Conservation (phyloP, 805 yeast genomes). For the Candida sithepensis region DNA sequence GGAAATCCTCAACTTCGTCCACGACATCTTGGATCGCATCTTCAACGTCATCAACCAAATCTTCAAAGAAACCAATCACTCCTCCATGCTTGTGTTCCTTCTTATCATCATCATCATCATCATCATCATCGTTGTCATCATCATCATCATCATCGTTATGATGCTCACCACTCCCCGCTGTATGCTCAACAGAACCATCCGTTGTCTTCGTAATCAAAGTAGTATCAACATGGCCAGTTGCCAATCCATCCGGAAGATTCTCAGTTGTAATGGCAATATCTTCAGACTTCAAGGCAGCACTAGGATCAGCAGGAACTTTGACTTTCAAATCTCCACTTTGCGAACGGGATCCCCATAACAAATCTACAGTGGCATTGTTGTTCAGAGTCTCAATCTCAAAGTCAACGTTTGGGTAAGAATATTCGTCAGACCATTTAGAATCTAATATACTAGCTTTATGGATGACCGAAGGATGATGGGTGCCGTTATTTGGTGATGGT, state of each 20-base stretch:
- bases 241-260: background rate
- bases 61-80: conserved; percentile 12
- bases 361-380: conserved; percentile 51
- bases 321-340: conserved; percentile 2
- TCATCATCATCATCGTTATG: conserved; percentile 16
- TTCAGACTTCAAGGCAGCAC: conserved; percentile 1
- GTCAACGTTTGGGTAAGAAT: conserved; percentile 47
- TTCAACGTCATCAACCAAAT: conserved; percentile 19
- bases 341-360: conserved; percentile 24
- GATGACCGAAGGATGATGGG: conserved; percentile 28
- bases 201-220: conserved; percentile 1
- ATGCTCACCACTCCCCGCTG: conserved; percentile 3
- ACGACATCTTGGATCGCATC: conserved; percentile 24
- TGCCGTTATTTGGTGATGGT: conserved; percentile 63
- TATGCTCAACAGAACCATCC: background rate
- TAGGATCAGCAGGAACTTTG: conserved; percentile 6
- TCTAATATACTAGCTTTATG: conserved; percentile 30
- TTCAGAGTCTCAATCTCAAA: conserved; percentile 40
- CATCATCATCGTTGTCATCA: conserved; percentile 16
- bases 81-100: conserved; percentile 13
- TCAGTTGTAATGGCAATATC: conserved; percentile 7
- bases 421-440: conserved; percentile 43
- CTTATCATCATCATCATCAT: conserved; percentile 12
- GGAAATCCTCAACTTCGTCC: conserved; percentile 25
- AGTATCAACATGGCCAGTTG: conserved; percentile 4